A percentile compares a stretch with the other conserved stretches of the same genome.
These are phyloP conservation scores for Picea abies DNA, from an alignment of 83 land plant species.

Conservation along the genomic window DNA sequence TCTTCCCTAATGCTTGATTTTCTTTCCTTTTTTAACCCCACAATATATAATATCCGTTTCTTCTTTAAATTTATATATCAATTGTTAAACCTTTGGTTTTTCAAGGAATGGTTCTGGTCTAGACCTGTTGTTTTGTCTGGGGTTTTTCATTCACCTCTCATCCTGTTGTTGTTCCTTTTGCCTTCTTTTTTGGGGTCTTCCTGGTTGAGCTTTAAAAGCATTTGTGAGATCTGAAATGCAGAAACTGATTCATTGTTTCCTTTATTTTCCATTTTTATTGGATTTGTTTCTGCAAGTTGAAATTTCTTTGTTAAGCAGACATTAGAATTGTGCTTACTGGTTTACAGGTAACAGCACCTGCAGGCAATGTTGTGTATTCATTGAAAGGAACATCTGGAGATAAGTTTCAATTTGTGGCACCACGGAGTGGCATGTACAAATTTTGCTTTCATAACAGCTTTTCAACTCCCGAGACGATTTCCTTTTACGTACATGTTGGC, in stretches of 20 bases:
- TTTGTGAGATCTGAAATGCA: not conserved
- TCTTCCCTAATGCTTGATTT: too few species aligned
- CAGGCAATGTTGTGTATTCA: slow-evolving; percentile 51
- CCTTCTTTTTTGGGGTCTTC: not conserved
- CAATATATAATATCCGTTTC: not conserved
- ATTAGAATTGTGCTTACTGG: slow-evolving; percentile 13
- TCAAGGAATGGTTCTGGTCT: not conserved
- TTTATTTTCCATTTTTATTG: not conserved
- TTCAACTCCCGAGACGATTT: slow-evolving; percentile 79
- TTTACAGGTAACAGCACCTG: slow-evolving; percentile 77
- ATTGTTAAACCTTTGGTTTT: not conserved
- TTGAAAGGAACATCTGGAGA: slow-evolving; percentile 76
- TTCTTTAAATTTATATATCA: not conserved
- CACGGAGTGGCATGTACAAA: slow-evolving; percentile 87
- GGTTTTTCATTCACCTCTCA: not conserved
- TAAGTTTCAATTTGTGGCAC: slow-evolving; percentile 88
- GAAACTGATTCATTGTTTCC: not conserved
- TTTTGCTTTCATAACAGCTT: slow-evolving; percentile 90
- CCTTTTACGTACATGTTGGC: slow-evolving; percentile 93
- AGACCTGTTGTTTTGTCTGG: not conserved
- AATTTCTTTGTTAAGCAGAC: not conserved
- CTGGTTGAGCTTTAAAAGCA: not conserved
- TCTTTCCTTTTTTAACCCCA: not conserved
- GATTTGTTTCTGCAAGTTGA: not conserved
- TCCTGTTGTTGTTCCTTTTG: not conserved